Evolutionary conservation across 2,329 filamentous ascomycete species (phyloP).

Genomic region (Stagonosporopsis chrysanthemi): DNA sequence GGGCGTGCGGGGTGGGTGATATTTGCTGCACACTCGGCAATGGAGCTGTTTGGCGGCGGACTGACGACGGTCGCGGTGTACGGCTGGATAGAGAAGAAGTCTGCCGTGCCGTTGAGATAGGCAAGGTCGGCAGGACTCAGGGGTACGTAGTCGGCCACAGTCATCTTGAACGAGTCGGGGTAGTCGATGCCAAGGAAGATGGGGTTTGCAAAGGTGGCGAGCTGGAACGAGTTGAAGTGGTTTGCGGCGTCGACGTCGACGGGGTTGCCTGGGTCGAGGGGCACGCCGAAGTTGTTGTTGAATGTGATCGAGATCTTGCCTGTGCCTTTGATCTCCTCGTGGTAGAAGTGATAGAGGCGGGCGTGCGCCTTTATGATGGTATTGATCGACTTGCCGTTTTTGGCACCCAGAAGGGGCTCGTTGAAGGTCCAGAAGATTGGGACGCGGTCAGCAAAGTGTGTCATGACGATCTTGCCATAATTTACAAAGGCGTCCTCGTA

Average conservation of each 20-base stretch:
- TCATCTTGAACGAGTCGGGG: constrained; percentile 53
- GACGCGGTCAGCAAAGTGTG: constrained; percentile 61
- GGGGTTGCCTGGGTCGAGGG: constrained; percentile 48
- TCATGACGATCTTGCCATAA: constrained; percentile 62
- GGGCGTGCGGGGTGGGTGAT: constrained; percentile 57
- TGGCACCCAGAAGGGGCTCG: constrained; percentile 56
- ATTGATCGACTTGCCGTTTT: constrained; percentile 51
- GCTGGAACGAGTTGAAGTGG: constrained; percentile 54
- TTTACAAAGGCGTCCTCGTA: constrained; percentile 62
- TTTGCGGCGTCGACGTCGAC: constrained; percentile 56
- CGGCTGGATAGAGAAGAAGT: constrained; percentile 65
- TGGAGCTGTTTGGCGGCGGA: constrained; percentile 53
- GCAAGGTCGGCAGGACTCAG: constrained; percentile 58
- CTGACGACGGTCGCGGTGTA: constrained; percentile 66
- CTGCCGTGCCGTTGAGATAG: constrained; percentile 54
- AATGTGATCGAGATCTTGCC: constrained; percentile 62
- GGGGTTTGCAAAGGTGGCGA: constrained; percentile 61
- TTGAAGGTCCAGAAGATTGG: constrained; percentile 64
- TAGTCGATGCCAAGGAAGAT: constrained; percentile 62
- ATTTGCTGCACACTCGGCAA: constrained; percentile 59
- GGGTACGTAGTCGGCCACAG: constrained; percentile 49
- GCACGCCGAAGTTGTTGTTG: constrained; percentile 51
- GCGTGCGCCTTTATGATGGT: constrained; percentile 56
- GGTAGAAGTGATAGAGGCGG: constrained; percentile 61
- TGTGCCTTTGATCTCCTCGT: constrained; percentile 60